phyloP scores from a whole-genome alignment of 2,329 filamentous ascomycete species.

The Fonsecaea multimorphosa region DNA sequence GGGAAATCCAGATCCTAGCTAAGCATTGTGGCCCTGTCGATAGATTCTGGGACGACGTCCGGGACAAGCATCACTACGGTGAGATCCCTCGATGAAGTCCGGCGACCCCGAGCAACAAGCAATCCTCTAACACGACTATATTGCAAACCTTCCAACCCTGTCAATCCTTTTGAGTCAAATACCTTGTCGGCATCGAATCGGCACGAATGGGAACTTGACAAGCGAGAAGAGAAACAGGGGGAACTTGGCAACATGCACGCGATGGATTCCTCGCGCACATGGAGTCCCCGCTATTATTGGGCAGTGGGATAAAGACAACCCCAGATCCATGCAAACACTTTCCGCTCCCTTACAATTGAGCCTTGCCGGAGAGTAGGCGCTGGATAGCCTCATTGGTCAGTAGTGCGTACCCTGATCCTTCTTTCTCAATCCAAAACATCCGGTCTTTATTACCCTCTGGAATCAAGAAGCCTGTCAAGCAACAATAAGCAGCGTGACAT shows the following conservation, averaged over 20 bases:
- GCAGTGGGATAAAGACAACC: not conserved
- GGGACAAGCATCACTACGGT: not conserved
- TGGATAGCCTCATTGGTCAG: constrained; percentile 15
- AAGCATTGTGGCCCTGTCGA: not conserved
- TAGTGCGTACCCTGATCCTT: constrained; percentile 23
- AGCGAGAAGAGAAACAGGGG: not conserved
- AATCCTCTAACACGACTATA: not conserved
- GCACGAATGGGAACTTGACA: not conserved
- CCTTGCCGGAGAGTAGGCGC: constrained; percentile 19
- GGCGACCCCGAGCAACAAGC: not conserved
- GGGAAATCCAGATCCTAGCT: not conserved
- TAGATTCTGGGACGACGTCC: not conserved
- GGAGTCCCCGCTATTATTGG: not conserved
- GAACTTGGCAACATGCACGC: not conserved
- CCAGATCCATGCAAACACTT: constrained; percentile 1
- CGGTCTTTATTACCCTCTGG: constrained; percentile 16
- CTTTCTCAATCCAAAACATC: constrained; percentile 24
- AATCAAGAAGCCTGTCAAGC: constrained; percentile 14
- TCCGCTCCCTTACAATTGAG: constrained; percentile 9
- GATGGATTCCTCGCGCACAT: not conserved
- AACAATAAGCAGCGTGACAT: not conserved
- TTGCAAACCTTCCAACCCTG: not conserved
- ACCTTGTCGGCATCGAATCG: not conserved
- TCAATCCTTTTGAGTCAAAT: constrained; percentile 4
- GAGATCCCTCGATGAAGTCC: not conserved